Evolutionary conservation across 2,329 filamentous ascomycete species (phyloP).

Genomic region (Thielaviopsis musarum): DNA sequence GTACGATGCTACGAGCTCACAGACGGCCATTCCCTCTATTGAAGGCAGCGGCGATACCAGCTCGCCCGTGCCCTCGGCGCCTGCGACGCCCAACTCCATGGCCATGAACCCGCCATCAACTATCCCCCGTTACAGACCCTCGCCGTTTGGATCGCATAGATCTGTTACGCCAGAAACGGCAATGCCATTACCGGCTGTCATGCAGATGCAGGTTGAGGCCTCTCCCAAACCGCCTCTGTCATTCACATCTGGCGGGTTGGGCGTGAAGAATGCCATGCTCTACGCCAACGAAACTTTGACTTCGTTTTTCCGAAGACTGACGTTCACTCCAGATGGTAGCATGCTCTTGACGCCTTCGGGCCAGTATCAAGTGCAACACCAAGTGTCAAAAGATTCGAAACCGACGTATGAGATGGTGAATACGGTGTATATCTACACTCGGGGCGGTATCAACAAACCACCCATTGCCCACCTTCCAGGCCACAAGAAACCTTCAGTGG

Average conservation of each 20-base stretch:
- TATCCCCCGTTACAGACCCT: constrained; percentile 77
- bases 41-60: constrained; percentile 42
- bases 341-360: constrained; percentile 86
- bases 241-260: constrained; percentile 35
- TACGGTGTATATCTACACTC: constrained; percentile 95
- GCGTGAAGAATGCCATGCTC: constrained; percentile 69
- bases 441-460: constrained; percentile 90
- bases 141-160: constrained; percentile 62
- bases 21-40: constrained; percentile 29
- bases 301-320: constrained; percentile 86
- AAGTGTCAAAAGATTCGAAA: constrained; percentile 48
- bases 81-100: constrained; percentile 80
- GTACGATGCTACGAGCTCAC: constrained; percentile 1
- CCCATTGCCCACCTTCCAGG: constrained; percentile 89
- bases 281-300: constrained; percentile 96
- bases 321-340: constrained; percentile 90
- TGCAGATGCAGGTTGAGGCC: constrained; percentile 58
- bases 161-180: constrained; percentile 90
- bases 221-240: constrained; percentile 67
- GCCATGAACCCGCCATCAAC: constrained; percentile 90
- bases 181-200: constrained; percentile 83
- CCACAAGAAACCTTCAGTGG: constrained; percentile 95
- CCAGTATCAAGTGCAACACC: constrained; percentile 74
- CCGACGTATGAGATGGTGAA: constrained; percentile 77
- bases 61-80: constrained; percentile 79